phyloP scores from a whole-genome alignment of 2,329 filamentous ascomycete genomes.

The Canariomyces notabilis region DNA sequence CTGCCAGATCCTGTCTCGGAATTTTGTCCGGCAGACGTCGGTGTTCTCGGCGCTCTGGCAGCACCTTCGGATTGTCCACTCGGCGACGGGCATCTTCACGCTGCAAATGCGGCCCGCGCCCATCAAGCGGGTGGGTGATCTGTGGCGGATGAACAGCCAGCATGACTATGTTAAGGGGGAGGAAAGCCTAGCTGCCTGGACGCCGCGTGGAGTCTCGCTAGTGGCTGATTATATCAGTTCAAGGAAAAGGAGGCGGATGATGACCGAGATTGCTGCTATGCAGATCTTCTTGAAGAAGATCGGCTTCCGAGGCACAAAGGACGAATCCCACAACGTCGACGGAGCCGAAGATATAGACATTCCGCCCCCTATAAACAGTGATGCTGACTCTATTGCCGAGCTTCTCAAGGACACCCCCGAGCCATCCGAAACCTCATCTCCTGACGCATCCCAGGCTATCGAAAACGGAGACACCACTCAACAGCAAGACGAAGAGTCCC shows the following conservation, averaged over 20 bases:
- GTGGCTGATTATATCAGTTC: constrained; percentile 81
- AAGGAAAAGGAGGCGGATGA: constrained; percentile 66
- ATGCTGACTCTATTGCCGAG: constrained; percentile 49
- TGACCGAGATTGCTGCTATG: constrained; percentile 74
- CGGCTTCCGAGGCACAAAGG: constrained; percentile 40
- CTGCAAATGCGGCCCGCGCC: constrained; percentile 80
- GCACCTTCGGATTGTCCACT: constrained; percentile 77
- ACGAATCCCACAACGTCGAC: constrained; percentile 29
- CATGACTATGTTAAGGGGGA: constrained; percentile 97
- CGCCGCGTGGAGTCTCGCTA: constrained; percentile 81
- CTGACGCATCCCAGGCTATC: constrained; percentile 16
- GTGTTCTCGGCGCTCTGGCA: constrained; percentile 87
- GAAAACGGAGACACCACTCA: constrained; percentile 24
- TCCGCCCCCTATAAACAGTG: constrained; percentile 18
- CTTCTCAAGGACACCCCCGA: constrained; percentile 40
- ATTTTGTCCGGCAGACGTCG: constrained; percentile 78
- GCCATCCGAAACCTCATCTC: constrained; percentile 3
- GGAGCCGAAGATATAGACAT: constrained; percentile 39
- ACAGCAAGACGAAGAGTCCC: constrained; percentile 19
- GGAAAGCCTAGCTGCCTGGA: constrained; percentile 79
- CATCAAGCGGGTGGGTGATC: constrained; percentile 83
- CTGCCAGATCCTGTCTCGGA: constrained; percentile 77
- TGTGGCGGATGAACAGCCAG: constrained; percentile 94
- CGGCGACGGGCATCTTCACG: constrained; percentile 80
- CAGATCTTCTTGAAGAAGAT: constrained; percentile 61